Conservation (phyloP, 768 basidiomycete species). For the Coprinopsis sp. region DNA sequence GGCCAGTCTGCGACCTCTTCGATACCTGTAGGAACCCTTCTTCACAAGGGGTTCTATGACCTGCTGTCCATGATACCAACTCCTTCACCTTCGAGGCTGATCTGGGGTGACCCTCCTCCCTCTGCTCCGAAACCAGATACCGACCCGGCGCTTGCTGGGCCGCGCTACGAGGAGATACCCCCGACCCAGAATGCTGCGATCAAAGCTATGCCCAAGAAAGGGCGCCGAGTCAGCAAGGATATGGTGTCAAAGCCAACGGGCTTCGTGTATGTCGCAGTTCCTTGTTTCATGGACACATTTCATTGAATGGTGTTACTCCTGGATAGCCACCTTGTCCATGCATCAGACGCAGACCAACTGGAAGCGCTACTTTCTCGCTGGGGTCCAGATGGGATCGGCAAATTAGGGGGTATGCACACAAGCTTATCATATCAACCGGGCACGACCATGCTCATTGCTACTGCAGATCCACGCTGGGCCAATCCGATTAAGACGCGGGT, state of each 20-base stretch:
- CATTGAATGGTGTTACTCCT: slow-evolving; percentile 14
- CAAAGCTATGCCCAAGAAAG: slow-evolving; percentile 44
- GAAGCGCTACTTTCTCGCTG: slow-evolving; percentile 83
- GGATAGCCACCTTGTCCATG: slow-evolving; percentile 81
- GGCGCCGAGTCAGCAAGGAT: slow-evolving; percentile 74
- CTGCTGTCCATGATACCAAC: slow-evolving; percentile 75
- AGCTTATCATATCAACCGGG: slow-evolving; percentile 13
- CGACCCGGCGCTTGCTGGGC: slow-evolving; percentile 53
- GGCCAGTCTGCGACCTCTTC: slow-evolving; percentile 21
- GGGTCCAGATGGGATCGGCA: slow-evolving; percentile 86
- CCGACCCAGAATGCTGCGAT: slow-evolving; percentile 24
- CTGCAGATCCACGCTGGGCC: slow-evolving; percentile 82
- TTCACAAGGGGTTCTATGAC: slow-evolving; percentile 91
- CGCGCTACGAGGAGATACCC: slow-evolving; percentile 61
- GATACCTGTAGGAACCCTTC: slow-evolving; percentile 62
- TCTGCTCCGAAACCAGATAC: slow-evolving; percentile 26
- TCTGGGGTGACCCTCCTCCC: slow-evolving; percentile 44
- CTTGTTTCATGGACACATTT: slow-evolving; percentile 17
- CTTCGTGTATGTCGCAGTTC: slow-evolving; percentile 63
- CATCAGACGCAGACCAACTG: slow-evolving; percentile 85
- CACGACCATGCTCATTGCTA: slow-evolving; percentile 18
- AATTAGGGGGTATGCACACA: slow-evolving; percentile 67
- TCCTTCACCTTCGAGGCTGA: slow-evolving; percentile 60
- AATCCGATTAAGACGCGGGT: slow-evolving; percentile 80
- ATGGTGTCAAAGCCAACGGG: slow-evolving; percentile 83